Evolutionary conservation across 441 rosid genomes (phyloP), one percentile per base, ranked within the genome.

Genomic region (Capsella rubella): DNA sequence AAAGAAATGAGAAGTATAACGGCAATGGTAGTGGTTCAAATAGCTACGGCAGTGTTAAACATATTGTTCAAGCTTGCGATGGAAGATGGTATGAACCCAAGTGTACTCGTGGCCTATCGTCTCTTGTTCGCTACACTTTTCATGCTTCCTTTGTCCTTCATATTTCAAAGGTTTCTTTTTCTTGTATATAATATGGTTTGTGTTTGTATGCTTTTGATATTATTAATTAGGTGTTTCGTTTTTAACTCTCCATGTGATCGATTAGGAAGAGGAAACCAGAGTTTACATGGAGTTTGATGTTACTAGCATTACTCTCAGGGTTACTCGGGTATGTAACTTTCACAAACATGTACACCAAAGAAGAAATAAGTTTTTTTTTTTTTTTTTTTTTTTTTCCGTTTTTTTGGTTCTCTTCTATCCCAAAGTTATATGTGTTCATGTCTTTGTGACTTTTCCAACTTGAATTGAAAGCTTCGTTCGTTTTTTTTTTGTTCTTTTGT

Each of bases 21-120:
- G 34, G 67, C 79, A 52, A 84, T 86, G 88, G 81, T 83, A 73
- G n/a, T 76, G 72, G 72, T 72, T 56, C 87, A 83, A 45, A 52
- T 78, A 13, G 74, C 75, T 4, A 53, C 37, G 8, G 84, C 85
- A 5, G 84, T 67, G 2, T 47, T 79, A 7, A 84, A 75, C 62
- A 54, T 87, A 2, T 51, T 86, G 27, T 78, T 79, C 67, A 84
- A 81, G 60, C 67, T 87, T n/a, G 79, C 80, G 0, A 59, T 73
- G 4, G 67, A 56, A 18, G 79, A 83, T 53, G 88, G 90, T 58
- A 82, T 84, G 87, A 73, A 71, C 37, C 57, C 74, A 32, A 70
- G 69, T 43, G 51, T 87, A 31, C 73, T 83, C 6, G 75, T 82
- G n/a, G 83, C 84, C 6, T 87, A 83, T 50, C 65, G 90, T 49